Base-by-base conservation (phyloP, 768 basidiomycete genomes). In the Phylloporus sp. region DNA sequence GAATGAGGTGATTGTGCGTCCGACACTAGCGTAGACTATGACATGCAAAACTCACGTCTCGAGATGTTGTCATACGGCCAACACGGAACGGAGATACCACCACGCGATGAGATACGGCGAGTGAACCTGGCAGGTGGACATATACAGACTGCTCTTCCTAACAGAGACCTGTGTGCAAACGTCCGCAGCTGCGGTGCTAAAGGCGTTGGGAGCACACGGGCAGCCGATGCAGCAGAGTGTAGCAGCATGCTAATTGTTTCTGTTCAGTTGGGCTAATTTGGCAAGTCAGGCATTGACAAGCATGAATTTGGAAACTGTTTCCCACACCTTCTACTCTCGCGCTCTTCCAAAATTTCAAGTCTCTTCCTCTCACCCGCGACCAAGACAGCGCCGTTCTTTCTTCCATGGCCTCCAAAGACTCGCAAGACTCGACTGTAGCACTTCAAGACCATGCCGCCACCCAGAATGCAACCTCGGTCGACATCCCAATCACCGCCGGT, bases 401-500 rank as follows among this genome's bases (percentile, higher is more conserved):
- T 28, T 54, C 33, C 49, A 67, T 68, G 70, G 55, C 68, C 46
- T 61, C 62, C 29, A 39, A 38, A 46, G 58, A 62, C 48, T 44
- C 55, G 10, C 56, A 53, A 33, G 50, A 54, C 43, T 50, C 57
- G 40, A 35, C 65, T 17, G 65, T 67, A 3, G 72, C 73, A 35
- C 75, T 75, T 23, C 71, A 73, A 50, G 74, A 71, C 54, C 62
- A 73, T n/a, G 64, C 73, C 22, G 69, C 71, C 65, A 69, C 49
- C 10, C 70, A 69, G 28, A 60, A 69, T 34, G 57, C 57, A 15
- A 17, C 74, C 40, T 58, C 73, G 34, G 68, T 72, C 47, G 80
- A 79, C 47, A 72, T 74, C 64, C 76, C 81, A 43, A 80, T 86
- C 48, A 89, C 89, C 42, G 91, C 94, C 37, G 80, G 83, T 46